Evolutionary conservation across 306 rosid species (phyloP), one percentile per base, ranked within the genome.

Genomic region (Adenanthera pavonina): DNA sequence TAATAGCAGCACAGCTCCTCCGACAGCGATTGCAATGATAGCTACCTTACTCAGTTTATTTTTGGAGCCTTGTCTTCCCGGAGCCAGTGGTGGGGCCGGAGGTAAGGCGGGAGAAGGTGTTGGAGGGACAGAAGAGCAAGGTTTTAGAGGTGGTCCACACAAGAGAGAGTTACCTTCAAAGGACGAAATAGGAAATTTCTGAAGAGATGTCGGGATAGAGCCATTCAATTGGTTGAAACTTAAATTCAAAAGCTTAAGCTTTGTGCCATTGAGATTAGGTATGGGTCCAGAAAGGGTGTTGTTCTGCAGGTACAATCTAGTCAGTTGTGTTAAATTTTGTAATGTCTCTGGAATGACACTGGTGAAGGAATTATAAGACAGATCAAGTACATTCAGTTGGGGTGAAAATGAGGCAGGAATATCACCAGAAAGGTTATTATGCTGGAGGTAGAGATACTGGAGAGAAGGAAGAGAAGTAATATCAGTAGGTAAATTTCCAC

Each of bases 201-300:
- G 81, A 64, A 95, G 95, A 54, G 90, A 78, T 35, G 74, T 51
- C 5, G 99, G 99, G 51, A 95, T 85, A 54, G 97, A 91, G 49
- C 99, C 99, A 86, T 89, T 93, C 72, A 95, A 89, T 53, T 90
- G 86, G 85, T 95, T 95, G 87, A 86, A 90, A 87, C 99, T 93
- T 82, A 95, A 79, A 84, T 95, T 89, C 85, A 95, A 87, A 70
- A 68, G 86, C 87, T 83, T 86, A 74, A 91, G 95, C 49, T 67
- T 83, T 25, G 92, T 85, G 62, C 51, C 86, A 78, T 83, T 84
- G 88, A 95, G 85, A 84, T 85, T 83, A 48, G 97, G 99, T 76
- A 93, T 93, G 74, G 78, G 60, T 59, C 97, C 97, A 14, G 94
- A 89, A 46, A 95, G 84, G 44, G 92, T 78, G 89, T 95, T 95